Percentiles rank a stretch among this genome's conserved stretches.
Conservation (phyloP, 306 rosid species). For the Mimosa bimucronata region DNA sequence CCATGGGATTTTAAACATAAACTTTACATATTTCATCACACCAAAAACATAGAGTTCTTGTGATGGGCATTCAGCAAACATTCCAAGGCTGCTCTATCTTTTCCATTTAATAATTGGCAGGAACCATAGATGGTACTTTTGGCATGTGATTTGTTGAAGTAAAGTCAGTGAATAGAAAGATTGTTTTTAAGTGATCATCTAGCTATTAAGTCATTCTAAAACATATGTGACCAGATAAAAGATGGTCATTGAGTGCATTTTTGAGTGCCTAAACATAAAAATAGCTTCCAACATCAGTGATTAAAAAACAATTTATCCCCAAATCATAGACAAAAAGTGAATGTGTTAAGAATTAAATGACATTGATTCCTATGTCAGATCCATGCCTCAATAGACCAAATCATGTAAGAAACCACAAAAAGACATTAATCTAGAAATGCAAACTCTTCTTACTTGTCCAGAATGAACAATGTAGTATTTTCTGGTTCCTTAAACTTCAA, state of each 20-base stretch:
- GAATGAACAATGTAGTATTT: slow-evolving; percentile 85
- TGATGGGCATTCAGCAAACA: neutral
- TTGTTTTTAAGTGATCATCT: neutral
- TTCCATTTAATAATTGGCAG: neutral
- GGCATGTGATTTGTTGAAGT: neutral
- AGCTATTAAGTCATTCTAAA: neutral
- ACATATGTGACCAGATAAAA: too few species aligned
- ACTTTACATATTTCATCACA: neutral
- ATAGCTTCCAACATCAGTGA: neutral
- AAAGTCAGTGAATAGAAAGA: neutral
- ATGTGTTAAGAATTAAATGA: neutral
- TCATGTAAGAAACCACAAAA: slow-evolving; percentile 1
- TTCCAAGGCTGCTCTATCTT: slow-evolving; percentile 15
- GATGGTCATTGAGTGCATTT: neutral
- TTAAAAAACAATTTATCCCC: neutral
- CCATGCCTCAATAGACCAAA: neutral
- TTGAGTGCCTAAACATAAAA: neutral
- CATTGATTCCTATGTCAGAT: neutral
- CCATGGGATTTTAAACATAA: slow-evolving; percentile 7
- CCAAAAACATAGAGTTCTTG: neutral
- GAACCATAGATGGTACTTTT: slow-evolving; percentile 6
- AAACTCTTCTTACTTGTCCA: slow-evolving; percentile 82
- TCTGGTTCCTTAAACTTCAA: slow-evolving; percentile 88
- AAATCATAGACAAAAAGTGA: neutral
- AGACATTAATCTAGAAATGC: slow-evolving; percentile 5